Evolutionary conservation across 148 eudicot species (phyloP), one percentile per base, ranked within the genome.

Genomic region (Rhododendron vialii): DNA sequence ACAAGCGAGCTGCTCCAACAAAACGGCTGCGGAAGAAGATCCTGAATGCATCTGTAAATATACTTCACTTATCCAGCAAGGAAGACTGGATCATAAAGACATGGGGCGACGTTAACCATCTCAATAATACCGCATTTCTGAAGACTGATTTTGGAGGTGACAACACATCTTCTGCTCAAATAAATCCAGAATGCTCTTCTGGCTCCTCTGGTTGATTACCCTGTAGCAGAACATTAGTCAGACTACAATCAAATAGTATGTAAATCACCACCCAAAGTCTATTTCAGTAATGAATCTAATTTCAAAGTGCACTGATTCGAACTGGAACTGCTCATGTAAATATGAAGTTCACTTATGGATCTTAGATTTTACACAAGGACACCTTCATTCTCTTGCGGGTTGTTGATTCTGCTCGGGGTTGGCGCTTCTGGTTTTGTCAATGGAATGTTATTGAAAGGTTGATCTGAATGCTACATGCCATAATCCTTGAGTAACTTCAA

Each of bases 21-120:
- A 90, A 92, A 84, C 82, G 61, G 24, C 24, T 30, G 61, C 84
- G 87, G 33, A 89, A 88, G 65, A 92, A 87, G 88, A 84, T 93
- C 59, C 84, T 84, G 26, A 93, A 93, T 80, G 87, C 94, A 43
- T 92, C 95, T 30, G 87, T 92, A 15, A 85, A 92, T 84, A 84
- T 89, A 53, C 80, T 93, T 81, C 92, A 87, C 88, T 26, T 92
- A 78, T 88, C 83, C 11, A 84, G 88, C 0, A 88, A 89, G 36
- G 92, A 90, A 41, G 90, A 91, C 41, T 93, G 93, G 95, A 69
- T 90, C n/a, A 83, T 92, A 47, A 89, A 91, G 86, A 80, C 90
- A 30, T 93, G 95, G 95, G 89, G 89, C 43, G 95, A 93, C 83
- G 63, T 86, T 65, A 88, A 84, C 84, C 95, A 93, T 86, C 93